Percentiles rank a stretch among this genome's conserved stretches.
Evolutionary conservation across 1,139 yeast species (phyloP).

Genomic region (Blastobotrys proliferans): DNA sequence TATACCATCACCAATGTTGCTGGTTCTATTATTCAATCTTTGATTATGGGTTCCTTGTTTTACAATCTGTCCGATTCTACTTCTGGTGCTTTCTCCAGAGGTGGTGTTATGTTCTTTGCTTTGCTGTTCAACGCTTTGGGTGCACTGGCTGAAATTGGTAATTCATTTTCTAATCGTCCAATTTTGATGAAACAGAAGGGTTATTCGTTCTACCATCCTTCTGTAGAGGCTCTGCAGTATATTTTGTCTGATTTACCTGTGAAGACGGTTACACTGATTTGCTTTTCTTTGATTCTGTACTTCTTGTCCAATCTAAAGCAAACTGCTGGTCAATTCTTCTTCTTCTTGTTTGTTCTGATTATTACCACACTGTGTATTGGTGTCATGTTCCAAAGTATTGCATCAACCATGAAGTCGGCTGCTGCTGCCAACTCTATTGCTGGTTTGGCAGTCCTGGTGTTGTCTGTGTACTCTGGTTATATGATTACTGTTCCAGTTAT

Average conservation of each 20-base stretch:
- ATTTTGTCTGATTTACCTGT: constrained; percentile 57
- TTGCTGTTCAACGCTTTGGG: constrained; percentile 54
- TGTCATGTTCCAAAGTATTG: constrained; percentile 57
- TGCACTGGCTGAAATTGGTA: constrained; percentile 54
- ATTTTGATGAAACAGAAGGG: constrained; percentile 59
- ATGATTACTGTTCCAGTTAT: constrained; percentile 53
- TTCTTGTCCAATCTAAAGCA: constrained; percentile 56
- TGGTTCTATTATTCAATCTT: constrained; percentile 50
- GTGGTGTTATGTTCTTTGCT: constrained; percentile 56
- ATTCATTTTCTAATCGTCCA: constrained; percentile 54
- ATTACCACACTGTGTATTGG: constrained; percentile 49
- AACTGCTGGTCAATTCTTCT: constrained; percentile 60
- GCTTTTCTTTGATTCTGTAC: constrained; percentile 48
- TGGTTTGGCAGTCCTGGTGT: constrained; percentile 49
- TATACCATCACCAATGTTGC: constrained; percentile 47
- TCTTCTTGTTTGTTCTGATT: constrained; percentile 48
- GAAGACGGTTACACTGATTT: constrained; percentile 44
- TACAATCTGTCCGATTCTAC: constrained; percentile 48
- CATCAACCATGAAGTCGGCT: constrained; percentile 51
- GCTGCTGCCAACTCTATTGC: constrained; percentile 63
- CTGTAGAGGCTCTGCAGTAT: constrained; percentile 63
- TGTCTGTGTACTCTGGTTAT: constrained; percentile 58
- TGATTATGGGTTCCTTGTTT: constrained; percentile 54
- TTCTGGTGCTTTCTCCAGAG: constrained; percentile 52
- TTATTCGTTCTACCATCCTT: constrained; percentile 60